Evolutionary conservation across 140 eudicot genomes (phyloP), one percentile per base, ranked within the genome.

Genomic region (Senecio squalidus): DNA sequence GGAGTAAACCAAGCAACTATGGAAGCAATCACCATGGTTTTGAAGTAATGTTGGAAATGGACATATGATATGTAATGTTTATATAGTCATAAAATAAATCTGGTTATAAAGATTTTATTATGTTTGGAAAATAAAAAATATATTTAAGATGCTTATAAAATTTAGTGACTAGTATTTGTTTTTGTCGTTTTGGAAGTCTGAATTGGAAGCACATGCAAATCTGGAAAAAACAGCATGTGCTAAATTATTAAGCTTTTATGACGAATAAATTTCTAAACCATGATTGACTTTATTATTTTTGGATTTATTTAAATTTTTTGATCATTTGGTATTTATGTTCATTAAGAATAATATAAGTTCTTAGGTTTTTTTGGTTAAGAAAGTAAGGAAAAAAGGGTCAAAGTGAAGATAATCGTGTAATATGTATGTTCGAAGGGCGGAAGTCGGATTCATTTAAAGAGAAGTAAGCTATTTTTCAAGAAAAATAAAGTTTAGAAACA

Each of bases 1-100:
- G 98, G 98, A 2, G 94, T 91, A 17, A 76, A 67, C 94, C 88
- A 91, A 58, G 86, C 58, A 13, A 78, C 55, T 26, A 80, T 74
- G 20, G 76, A 68, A 49, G 58, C 58, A 52, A 52, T 36, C 67
- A 66, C 47, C 79, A 74, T 70, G 38, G 82, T 44, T 55, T 55
- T 5, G 36, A 29, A 6, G 31, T 31, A 36, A 9, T 22, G 69
- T 63, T 63, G 47, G 59, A 26, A 38, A 57, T 65, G 55, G 53
- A 43, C 7, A 58, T 16, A 43, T n/a, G 34, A 30, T 11, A 28
- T 20, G 36, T 34, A 30, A 30, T 11, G 21, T 27, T 1, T 30
- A 25, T 51, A 64, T 64, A 52, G 10, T 44, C 4, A 16, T n/a
- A 4, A 8, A 16, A 43, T n/a, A n/a, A n/a, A n/a, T n/a, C n/a